Evolutionary conservation across 192 early-diverging fungal genomes (phyloP).

Genomic region (Thoreauomyces humboldtii): DNA sequence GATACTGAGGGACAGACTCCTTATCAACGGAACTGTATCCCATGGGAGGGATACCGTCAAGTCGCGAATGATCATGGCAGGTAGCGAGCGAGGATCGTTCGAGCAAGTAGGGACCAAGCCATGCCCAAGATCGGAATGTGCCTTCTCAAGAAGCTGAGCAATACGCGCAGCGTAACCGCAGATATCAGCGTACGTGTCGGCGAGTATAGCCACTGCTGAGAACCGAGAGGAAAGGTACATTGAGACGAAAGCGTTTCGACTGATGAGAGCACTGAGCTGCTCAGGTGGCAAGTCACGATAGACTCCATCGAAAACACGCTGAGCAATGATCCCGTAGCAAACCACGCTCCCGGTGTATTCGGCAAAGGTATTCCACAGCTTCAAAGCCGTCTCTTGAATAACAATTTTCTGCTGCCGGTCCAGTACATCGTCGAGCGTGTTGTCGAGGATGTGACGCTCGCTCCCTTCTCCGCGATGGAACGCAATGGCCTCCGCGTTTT

Average conservation of each 20-base stretch:
- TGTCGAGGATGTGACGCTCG: constrained; percentile 57
- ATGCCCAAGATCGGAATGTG: background rate
- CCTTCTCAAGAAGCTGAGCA: constrained; percentile 68
- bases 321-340: constrained; percentile 75
- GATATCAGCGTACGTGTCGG: constrained; percentile 68
- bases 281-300: constrained; percentile 71
- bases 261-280: constrained; percentile 75
- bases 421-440: constrained; percentile 54
- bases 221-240: constrained; percentile 83
- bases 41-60: constrained; percentile 24
- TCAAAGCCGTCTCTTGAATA: constrained; percentile 40
- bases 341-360: constrained; percentile 78
- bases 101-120: background rate
- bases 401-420: constrained; percentile 57
- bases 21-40: constrained; percentile 11
- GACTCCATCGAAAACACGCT: constrained; percentile 76
- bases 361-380: constrained; percentile 55
- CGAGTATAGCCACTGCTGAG: constrained; percentile 66
- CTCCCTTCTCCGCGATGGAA: constrained; percentile 73
- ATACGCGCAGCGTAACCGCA: constrained; percentile 84
- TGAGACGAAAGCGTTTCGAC: constrained; percentile 77
- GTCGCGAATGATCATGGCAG: constrained; percentile 12
- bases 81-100: constrained; percentile 26
- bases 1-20: constrained; percentile 19
- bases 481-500: constrained; percentile 77